These are phyloP conservation scores for Cutaneotrichosporon mucoides DNA, from an alignment of 1,284 basidiomycete genomes.

Conservation along the genomic window DNA sequence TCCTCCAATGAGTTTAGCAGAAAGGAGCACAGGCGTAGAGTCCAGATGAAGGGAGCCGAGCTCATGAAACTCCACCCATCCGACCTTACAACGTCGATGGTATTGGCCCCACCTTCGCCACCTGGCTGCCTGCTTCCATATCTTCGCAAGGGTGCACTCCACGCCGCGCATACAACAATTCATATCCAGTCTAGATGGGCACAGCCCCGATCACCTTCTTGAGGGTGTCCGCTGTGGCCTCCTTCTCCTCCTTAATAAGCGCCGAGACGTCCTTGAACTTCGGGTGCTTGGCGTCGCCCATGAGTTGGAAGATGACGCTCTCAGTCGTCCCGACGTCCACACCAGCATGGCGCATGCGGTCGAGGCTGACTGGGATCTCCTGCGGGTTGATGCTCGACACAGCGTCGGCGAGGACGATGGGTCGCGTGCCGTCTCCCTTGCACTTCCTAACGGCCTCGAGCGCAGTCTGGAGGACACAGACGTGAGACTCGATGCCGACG, in stretches of 20 bases:
- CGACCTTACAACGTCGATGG: no score
- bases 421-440: slow-evolving; percentile 40
- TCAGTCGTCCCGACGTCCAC: slow-evolving; percentile 76
- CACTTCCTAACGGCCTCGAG: slow-evolving; percentile 53
- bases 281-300: slow-evolving; percentile 59
- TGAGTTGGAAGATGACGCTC: slow-evolving; percentile 69
- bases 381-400: slow-evolving; percentile 70
- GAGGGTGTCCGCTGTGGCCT: slow-evolving; percentile 53
- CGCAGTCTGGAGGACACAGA: slow-evolving; percentile 80
- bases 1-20: no score
- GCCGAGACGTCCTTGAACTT: slow-evolving; percentile 70
- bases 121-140: no score
- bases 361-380: slow-evolving; percentile 52
- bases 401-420: slow-evolving; percentile 72
- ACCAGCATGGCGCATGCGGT: slow-evolving; percentile 67
- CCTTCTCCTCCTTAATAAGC: slow-evolving; percentile 72
- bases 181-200: neutral
- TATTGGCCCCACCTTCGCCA: no score
- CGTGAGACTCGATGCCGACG: slow-evolving; percentile 85
- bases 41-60: no score
- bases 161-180: no score
- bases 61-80: no score
- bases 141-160: no score
- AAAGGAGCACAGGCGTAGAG: no score
- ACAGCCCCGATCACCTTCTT: slow-evolving; percentile 2